Base-by-base conservation (phyloP, 2,329 filamentous ascomycete species). In the Fusarium sp. region DNA sequence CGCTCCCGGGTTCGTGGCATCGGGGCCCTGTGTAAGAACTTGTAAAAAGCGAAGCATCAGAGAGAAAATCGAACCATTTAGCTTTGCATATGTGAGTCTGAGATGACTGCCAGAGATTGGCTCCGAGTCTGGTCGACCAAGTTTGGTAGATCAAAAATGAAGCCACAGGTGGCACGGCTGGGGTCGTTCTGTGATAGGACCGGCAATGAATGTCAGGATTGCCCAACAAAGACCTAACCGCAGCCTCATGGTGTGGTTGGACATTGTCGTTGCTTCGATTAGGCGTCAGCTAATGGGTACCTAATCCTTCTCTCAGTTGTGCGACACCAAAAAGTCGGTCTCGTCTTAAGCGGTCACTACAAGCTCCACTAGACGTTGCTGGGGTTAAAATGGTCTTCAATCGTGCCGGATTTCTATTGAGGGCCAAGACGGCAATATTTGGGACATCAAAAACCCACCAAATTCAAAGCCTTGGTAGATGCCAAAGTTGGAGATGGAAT, bases 281-380 rank as follows among this genome's bases (percentile, higher is more conserved):
- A 65, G 74, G 74, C 74, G 66, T 61, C 65, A 56, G 58, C 45
- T 58, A 49, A 65, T 59, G 51, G 64, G 63, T 54, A 70, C 72
- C 74, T 70, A 70, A 74, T 61, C 55, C 58, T 61, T 30, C 43
- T 49, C 40, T 54, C 56, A 53, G 49, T 63, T 64, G 57, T 71
- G 67, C 52, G 53, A 67, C 62, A 62, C 58, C 59, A 46, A 75
- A 71, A 76, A 70, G 71, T 71, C 73, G 73, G 73, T 74, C 71
- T 72, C 71, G 58, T 62, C 57, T 56, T 68, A 44, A 58, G 60
- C 63, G 58, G 56, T 69, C 63, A 67, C 59, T n/a, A 18, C 25
- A 32, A 61, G 71, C 67, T 73, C 74, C 74, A 76, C 74, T 45
- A 34, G 44, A 56, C 18, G 48, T 65, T 65, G 43, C 61, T 38